Evolutionary conservation across 73 alveolate genomes (phyloP), one percentile per base, ranked within the genome.

Genomic region (Blepharisma stoltei): DNA sequence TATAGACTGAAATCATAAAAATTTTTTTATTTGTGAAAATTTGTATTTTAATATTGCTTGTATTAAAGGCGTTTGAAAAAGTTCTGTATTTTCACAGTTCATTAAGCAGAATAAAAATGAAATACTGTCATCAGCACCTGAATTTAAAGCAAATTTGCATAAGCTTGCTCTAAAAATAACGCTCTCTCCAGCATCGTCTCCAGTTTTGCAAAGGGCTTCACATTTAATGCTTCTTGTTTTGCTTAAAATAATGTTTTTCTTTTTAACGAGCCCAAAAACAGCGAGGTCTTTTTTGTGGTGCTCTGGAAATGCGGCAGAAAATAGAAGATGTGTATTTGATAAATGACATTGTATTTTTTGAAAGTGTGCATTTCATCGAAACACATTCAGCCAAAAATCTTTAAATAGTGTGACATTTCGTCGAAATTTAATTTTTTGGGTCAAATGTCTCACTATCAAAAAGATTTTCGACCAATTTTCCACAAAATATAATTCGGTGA

Each of bases 51-150:
- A 52, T 20, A 52, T 52, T 52, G n/a, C 23, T 20, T 52, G 66
- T 52, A 52, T 20, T 4, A 52, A 4, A 52, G 23, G n/a, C 4
- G n/a, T 11, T 14, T 52, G 27, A 4, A 52, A 52, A 4, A 52
- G 27, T 52, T 52, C 66, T 14, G 66, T 11, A 52, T 52, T 52
- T 52, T 52, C 66, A 20, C 66, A 52, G n/a, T 52, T 52, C 66
- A 52, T 14, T 2, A 52, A 11, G 23, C 23, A 20, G n/a, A 11
- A 14, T 52, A 52, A 52, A 14, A 52, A 52, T 14, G 27, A 14
- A 52, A 14, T 52, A 52, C 66, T 14, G 0, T 52, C 66, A 3
- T 52, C 23, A 52, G 66, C n/a, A 11, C 66, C 66, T 1, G 23
- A 14, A 52, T 52, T 52, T 4, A 52, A 52, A 14, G 66, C 27